Percentiles rank a stretch among this genome's conserved stretches.
phyloP scores from a whole-genome alignment of 129 eudicot species.

The Chrysanthemum seticuspe region DNA sequence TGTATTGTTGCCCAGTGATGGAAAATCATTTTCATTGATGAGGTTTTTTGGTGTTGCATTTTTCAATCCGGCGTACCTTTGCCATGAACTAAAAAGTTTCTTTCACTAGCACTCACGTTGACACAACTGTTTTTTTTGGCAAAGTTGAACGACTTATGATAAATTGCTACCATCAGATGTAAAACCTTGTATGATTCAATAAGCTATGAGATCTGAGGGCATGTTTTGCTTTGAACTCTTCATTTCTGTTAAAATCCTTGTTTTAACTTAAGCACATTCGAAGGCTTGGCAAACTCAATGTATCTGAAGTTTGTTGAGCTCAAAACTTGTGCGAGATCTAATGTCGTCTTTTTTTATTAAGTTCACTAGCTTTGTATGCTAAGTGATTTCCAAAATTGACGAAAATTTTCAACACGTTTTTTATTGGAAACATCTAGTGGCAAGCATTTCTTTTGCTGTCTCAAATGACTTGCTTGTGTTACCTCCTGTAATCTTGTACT shows the following conservation, averaged over 20 bases:
- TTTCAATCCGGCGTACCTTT: not conserved
- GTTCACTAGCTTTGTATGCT: conserved; percentile 13
- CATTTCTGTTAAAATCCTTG: not conserved
- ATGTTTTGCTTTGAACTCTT: not conserved
- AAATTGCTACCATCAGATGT: not conserved
- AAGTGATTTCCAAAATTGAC: conserved; percentile 23
- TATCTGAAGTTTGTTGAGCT: conserved; percentile 27
- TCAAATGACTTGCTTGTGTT: no score
- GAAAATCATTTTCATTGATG: not conserved
- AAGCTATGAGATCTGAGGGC: conserved; percentile 16
- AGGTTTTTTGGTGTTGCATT: not conserved
- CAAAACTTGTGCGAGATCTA: conserved; percentile 26
- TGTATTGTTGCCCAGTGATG: not conserved
- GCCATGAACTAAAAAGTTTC: not conserved
- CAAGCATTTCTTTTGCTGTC: no score
- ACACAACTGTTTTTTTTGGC: not conserved
- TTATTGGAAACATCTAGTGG: no score
- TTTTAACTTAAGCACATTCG: conserved; percentile 28
- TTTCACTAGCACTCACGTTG: not conserved
- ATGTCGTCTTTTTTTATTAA: conserved; percentile 26
- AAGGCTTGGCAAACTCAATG: conserved; percentile 28
- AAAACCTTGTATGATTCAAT: conserved; percentile 10
- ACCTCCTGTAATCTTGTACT: no score
- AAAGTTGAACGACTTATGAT: not conserved
- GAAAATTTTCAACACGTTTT: not conserved